Conservation (phyloP, 2,329 filamentous ascomycete species). For the Phialophora verrucosa region DNA sequence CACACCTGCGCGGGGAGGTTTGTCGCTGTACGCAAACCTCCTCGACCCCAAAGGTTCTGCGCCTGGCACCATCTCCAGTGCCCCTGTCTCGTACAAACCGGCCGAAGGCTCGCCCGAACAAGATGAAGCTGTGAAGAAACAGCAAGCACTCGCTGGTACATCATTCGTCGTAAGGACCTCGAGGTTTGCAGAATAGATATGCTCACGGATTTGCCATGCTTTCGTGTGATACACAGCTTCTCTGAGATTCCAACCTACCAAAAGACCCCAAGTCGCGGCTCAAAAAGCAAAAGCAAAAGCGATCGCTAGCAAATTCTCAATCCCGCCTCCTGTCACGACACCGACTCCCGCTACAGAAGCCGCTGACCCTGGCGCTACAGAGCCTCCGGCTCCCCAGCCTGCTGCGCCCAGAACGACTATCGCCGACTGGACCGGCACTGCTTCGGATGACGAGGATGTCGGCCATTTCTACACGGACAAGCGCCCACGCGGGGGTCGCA, state of each 20-base stretch:
- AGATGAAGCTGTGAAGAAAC: conserved; percentile 67
- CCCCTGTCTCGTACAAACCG: conserved; percentile 71
- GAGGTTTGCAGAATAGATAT: conserved; percentile 45
- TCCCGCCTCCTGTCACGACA: conserved; percentile 39
- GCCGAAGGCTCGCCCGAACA: conserved; percentile 54
- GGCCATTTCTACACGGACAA: conserved; percentile 71
- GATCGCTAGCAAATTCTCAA: conserved; percentile 58
- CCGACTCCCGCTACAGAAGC: conserved; percentile 40
- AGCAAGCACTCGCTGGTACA: conserved; percentile 68
- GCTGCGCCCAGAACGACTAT: conserved; percentile 68
- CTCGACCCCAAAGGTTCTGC: conserved; percentile 62
- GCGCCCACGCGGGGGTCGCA: conserved; percentile 75
- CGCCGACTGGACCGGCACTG: conserved; percentile 78
- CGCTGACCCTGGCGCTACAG: conserved; percentile 23
- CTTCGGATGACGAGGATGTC: conserved; percentile 76
- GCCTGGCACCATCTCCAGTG: conserved; percentile 73
- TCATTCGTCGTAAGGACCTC: conserved; percentile 45
- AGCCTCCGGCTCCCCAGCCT: conserved; percentile 15
- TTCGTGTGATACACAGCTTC: conserved; percentile 57
- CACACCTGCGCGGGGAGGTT: conserved; percentile 32
- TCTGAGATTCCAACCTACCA: conserved; percentile 85
- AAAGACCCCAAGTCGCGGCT: conserved; percentile 70
- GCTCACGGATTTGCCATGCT: conserved; percentile 53
- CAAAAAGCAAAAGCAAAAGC: conserved; percentile 69
- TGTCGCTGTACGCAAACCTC: conserved; percentile 82